Conservation (phyloP, 106 monocot genomes). For the Apostasia ramifera region DNA sequence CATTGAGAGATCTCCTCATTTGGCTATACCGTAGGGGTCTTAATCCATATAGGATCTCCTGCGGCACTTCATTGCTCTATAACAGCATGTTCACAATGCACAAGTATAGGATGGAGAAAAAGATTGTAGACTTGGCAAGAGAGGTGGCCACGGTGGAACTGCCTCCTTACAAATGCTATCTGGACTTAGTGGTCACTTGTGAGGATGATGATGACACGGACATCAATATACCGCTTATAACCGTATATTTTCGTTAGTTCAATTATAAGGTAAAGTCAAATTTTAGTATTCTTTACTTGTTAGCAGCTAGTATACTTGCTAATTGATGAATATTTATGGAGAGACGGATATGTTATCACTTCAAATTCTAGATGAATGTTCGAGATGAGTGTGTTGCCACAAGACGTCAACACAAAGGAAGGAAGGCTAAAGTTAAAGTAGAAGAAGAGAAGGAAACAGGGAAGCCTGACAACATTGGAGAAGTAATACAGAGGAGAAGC, state of each 20-base stretch:
- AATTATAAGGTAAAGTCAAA: background rate
- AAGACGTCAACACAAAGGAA: too few relatives aligned
- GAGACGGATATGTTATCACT: too few relatives aligned
- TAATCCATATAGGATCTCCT: conserved; percentile 76
- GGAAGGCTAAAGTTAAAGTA: too few relatives aligned
- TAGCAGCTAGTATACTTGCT: too few relatives aligned
- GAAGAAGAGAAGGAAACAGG: too few relatives aligned
- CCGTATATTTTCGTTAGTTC: conserved; percentile 63
- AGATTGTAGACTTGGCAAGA: conserved; percentile 57
- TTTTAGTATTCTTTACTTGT: background rate
- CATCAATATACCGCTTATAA: conserved; percentile 75
- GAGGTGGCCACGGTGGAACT: conserved; percentile 68
- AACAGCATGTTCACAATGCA: conserved; percentile 85
- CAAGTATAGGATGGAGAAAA: conserved; percentile 69
- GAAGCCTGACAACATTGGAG: too few relatives aligned
- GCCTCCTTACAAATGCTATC: conserved; percentile 44
- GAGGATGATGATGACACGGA: conserved; percentile 85
- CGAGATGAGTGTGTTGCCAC: too few relatives aligned
- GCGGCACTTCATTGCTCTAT: conserved; percentile 63
- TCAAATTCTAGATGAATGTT: too few relatives aligned
- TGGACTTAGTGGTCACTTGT: conserved; percentile 85
- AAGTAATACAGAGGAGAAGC: too few relatives aligned
- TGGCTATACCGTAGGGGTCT: conserved; percentile 73
- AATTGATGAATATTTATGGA: too few relatives aligned
- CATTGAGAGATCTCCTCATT: conserved; percentile 60